These are phyloP conservation scores for Pythium pectinolyticum DNA, from an alignment of 352 stramenopile genomes.

Conservation along the genomic window DNA sequence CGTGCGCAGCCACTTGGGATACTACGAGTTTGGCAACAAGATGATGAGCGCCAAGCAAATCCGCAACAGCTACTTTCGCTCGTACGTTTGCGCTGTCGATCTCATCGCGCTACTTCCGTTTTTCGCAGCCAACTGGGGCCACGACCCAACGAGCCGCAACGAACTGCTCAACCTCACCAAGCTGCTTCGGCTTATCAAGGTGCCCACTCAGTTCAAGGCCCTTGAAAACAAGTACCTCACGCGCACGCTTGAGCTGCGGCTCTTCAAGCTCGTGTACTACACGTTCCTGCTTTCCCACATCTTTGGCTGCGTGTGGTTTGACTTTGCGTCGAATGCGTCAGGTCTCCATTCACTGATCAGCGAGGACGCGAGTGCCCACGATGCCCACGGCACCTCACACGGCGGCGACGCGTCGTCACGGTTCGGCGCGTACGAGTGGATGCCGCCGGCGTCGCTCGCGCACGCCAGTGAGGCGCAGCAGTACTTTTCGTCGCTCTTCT, in stretches of 20 bases:
- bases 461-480: constrained; percentile 36
- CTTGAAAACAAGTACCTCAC: constrained; percentile 69
- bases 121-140: constrained; percentile 46
- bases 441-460: constrained; percentile 35
- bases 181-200: constrained; percentile 53
- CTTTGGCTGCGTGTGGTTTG: constrained; percentile 64
- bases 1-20: constrained; percentile 49
- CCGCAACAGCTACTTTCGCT: constrained; percentile 46
- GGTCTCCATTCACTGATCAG: constrained; percentile 11
- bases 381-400: not conserved
- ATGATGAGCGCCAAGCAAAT: constrained; percentile 51
- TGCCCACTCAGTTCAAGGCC: constrained; percentile 47
- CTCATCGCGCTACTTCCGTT: constrained; percentile 49
- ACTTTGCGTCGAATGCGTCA: constrained; percentile 41
- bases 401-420: too few species aligned
- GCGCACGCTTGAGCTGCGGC: constrained; percentile 51
- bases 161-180: constrained; percentile 76
- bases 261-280: constrained; percentile 81
- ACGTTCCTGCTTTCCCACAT: constrained; percentile 61
- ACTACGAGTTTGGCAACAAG: constrained; percentile 73
- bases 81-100: constrained; percentile 47
- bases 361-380: constrained; percentile 2
- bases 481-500: constrained; percentile 67
- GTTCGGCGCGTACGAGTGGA: constrained; percentile 32
- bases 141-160: constrained; percentile 3